Conservation (phyloP, 75 land plant species). For the Picea sitchensis region DNA sequence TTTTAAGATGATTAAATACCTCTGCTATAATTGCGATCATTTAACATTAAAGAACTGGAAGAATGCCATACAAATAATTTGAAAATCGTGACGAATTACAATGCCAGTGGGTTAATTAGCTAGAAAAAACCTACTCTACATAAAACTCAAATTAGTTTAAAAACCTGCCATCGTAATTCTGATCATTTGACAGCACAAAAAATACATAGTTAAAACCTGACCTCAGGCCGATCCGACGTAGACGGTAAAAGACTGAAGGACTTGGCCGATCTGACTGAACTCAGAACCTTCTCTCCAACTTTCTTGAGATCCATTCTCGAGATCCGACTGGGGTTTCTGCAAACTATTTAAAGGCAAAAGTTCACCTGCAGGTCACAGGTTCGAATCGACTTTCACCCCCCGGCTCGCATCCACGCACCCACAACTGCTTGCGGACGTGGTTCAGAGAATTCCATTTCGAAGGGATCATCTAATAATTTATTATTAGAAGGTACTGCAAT, state of each 20-base stretch:
- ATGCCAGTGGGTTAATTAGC: not conserved
- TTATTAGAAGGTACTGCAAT: too few relatives aligned
- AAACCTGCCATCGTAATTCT: not conserved
- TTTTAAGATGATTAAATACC: not conserved
- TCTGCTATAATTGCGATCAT: not conserved
- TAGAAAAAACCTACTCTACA: not conserved
- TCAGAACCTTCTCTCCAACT: constrained; percentile 80
- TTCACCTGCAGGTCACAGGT: too few relatives aligned
- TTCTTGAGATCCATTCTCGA: constrained; percentile 70
- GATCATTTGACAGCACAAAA: not conserved
- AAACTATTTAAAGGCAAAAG: too few relatives aligned
- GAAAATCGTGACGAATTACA: not conserved
- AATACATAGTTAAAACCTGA: constrained; percentile 10
- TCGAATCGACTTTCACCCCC: too few relatives aligned
- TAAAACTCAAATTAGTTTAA: not conserved
- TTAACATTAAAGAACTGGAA: not conserved
- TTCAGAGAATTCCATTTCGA: too few relatives aligned
- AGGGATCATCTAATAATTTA: too few relatives aligned
- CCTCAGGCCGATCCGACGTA: constrained; percentile 81
- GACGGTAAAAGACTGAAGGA: constrained; percentile 61
- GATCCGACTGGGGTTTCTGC: not conserved
- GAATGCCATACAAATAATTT: not conserved
- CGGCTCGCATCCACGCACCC: too few relatives aligned
- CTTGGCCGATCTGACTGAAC: constrained; percentile 72
- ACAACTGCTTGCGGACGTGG: too few relatives aligned